Evolutionary conservation across 2,329 filamentous ascomycete species (phyloP), one percentile per base, ranked within the genome.

Genomic region (Phialocephala sp.): DNA sequence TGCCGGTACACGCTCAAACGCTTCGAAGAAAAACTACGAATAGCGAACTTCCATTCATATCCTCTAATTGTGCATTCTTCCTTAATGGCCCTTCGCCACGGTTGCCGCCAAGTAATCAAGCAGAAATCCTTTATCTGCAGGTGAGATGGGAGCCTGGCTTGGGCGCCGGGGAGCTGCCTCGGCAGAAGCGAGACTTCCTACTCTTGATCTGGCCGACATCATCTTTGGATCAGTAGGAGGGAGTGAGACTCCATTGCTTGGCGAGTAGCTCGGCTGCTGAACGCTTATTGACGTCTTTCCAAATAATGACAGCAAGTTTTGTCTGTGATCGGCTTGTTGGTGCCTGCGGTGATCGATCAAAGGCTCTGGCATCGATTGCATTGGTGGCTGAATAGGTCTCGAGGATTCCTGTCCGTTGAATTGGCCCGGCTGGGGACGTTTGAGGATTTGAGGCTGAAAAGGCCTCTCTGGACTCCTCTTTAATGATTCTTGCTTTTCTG

Each of bases 71-170:
- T 50, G 45, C 24, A 57, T 32, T 58, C 50, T 50, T 65, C 50
- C 32, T 55, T 59, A 36, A 36, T 43, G 18, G 8, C 68, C 68
- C 52, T 70, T 76, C 45, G 74, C 71, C 56, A 76, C 69, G 11
- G 22, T 8, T 64, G 81, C 81, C 69, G 92, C 87, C 72, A 96
- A 79, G 75, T 93, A 95, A 11, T 86, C 89, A 60, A 95, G 81
- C 74, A 96, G 79, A 72, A 95, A 95, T 18, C 84, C 89, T 74
- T 91, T 89, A 71, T 95, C 89, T 0, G 87, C 89, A 0, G 91
- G 86, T 4, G 89, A 90, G 54, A 88, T 87, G 14, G 85, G 81
- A 37, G 82, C 82, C 73, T 84, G 80, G 67, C 82, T 85, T 20
- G 80, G 81, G 12, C 83, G 80, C 47, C 82, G 79, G 43, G 72